These are phyloP conservation scores for Skeletonema grethae DNA, from an alignment of 108 stramenopile species.

Conservation along the genomic window DNA sequence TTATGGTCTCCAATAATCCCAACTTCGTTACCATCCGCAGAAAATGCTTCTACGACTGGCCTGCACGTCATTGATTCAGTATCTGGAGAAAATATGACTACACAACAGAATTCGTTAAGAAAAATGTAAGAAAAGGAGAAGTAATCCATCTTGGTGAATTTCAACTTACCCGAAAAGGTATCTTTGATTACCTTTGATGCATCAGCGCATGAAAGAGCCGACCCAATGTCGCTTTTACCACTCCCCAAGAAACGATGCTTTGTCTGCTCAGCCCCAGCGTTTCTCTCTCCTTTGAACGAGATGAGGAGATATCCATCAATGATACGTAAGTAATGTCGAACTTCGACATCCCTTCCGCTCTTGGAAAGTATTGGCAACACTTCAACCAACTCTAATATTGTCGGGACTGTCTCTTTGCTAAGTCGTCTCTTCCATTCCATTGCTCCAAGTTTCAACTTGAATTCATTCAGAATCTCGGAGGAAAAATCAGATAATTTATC, in stretches of 20 bases:
- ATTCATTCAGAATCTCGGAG: constrained; percentile 7
- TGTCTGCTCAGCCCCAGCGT: constrained; percentile 7
- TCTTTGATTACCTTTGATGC: constrained; percentile 18
- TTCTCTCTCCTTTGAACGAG: constrained; percentile 21
- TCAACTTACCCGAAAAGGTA: constrained; percentile 34
- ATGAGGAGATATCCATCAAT: constrained; percentile 50
- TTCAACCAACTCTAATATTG: constrained; percentile 46
- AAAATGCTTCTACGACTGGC: constrained; percentile 17
- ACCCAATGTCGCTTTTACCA: constrained; percentile 36
- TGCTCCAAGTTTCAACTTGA: constrained; percentile 22
- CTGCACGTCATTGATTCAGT: constrained; percentile 26
- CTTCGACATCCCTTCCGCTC: constrained; percentile 41
- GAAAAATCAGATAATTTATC: constrained; percentile 9
- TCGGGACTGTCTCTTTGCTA: constrained; percentile 31
- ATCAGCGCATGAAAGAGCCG: constrained; percentile 30
- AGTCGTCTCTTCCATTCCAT: constrained; percentile 29
- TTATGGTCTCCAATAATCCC: constrained; percentile 2
- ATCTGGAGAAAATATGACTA: constrained; percentile 44
- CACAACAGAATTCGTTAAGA: neutral
- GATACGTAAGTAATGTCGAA: constrained; percentile 35
- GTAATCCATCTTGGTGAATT: neutral
- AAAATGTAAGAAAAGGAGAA: neutral
- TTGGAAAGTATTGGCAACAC: constrained; percentile 34
- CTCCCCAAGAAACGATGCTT: constrained; percentile 5
- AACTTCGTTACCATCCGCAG: constrained; percentile 9